Base-by-base conservation (phyloP, 106 monocot species). In the Apostasia shenzhenica region DNA sequence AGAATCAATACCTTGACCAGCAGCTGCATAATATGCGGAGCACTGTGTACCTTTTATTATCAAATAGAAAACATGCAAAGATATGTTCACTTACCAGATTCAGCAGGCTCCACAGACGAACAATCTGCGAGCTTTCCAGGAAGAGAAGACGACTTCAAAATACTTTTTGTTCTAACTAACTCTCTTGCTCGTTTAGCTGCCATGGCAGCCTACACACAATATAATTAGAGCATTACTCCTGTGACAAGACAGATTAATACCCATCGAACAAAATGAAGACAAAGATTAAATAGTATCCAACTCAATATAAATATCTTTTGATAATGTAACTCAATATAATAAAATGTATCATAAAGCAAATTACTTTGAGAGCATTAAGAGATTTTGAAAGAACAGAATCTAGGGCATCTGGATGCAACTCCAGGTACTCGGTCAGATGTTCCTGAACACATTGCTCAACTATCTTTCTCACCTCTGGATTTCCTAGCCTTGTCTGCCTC, bases 81-180 rank as follows among this genome's bases (percentile, higher is more conserved):
- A 65, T 6, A 69, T 46, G 40, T 59, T 56, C 5, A 76, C 1
- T 63, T 75, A 99, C 97, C 97, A 75, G 83, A 99, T 83, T 92
- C 92, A 79, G 80, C 97, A 76, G 97, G 97, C 78, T 85, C 71
- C 48, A 82, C 76, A 48, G 81, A 63, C 62, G 97, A 92, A 80
- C 97, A 99, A 70, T 99, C 92, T 63, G 97, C 92, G 44, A 99
- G 70, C 73, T 99, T 99, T 37, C 97, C 97, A 54, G 97, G 97
- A 78, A 99, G 92, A 68, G 97, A 89, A 80, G 97, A 99, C 66
- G 92, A 99, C 73, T 81, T 92, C 46, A 99, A 71, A 13, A 99
- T 90, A 72, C 89, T 87, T 78, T 99, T 99, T 63, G 92, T 85
- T 72, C 97, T 92, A 3, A 92, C 90, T 71, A 99, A 75, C 73